Conservation (phyloP, 139 green algal species). For the Edaphochlamys debaryana region DNA sequence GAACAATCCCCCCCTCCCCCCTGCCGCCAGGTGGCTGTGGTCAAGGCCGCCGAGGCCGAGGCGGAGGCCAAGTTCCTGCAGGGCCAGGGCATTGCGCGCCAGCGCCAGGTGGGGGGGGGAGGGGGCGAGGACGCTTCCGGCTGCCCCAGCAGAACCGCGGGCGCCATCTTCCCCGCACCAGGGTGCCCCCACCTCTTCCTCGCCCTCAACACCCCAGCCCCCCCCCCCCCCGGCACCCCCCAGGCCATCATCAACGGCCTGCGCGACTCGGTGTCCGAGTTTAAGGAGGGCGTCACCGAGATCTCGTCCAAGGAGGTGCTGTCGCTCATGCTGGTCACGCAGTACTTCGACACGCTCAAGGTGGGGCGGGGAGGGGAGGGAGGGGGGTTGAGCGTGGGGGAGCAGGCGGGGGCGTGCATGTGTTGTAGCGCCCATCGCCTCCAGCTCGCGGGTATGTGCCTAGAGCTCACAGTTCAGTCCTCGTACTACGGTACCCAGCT, state of each 20-base stretch:
- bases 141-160: too few species aligned
- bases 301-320: conserved; percentile 74
- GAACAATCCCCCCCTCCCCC: not conserved
- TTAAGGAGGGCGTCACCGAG: conserved; percentile 52
- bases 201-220: too few species aligned
- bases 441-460: too few species aligned
- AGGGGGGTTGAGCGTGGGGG: too few species aligned
- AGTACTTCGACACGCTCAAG: conserved; percentile 95
- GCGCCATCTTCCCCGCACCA: too few species aligned
- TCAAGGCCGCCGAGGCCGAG: conserved; percentile 94
- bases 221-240: not conserved
- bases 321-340: conserved; percentile 86
- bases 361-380: not conserved
- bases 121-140: not conserved
- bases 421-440: too few species aligned
- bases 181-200: too few species aligned
- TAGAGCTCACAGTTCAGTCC: too few species aligned
- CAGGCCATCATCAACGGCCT: conserved; percentile 92
- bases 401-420: too few species aligned
- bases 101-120: conserved; percentile 56
- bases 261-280: conserved; percentile 86
- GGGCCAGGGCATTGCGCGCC: conserved; percentile 77
- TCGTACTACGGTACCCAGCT: not conserved
- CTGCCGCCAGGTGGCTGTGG: conserved; percentile 79
- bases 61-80: conserved; percentile 95